Percentiles rank a stretch among this genome's conserved stretches.
Evolutionary conservation across 1,284 basidiomycete species (phyloP).

Genomic region (Meira nashicola): DNA sequence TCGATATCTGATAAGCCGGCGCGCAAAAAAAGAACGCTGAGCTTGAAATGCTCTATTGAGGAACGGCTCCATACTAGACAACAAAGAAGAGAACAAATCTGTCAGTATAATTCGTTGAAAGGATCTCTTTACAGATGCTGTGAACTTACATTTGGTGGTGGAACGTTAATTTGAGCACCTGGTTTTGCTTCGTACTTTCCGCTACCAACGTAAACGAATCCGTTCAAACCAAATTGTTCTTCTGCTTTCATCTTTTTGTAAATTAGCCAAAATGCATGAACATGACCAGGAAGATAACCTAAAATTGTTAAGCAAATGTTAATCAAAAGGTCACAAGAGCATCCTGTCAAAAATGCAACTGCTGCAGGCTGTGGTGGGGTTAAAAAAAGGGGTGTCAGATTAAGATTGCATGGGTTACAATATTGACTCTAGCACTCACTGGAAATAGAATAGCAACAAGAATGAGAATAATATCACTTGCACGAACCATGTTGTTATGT

Average conservation of each 20-base stretch:
- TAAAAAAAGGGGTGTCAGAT: background rate
- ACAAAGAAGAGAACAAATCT: background rate
- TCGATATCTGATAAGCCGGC: too few relatives aligned
- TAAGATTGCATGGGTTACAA: background rate
- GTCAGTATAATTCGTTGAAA: background rate
- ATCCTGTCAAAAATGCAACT: slow-evolving; percentile 11
- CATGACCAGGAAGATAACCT: slow-evolving; percentile 10
- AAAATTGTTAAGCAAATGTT: slow-evolving; percentile 10
- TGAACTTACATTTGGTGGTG: slow-evolving; percentile 13
- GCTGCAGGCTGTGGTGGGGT: slow-evolving; percentile 5
- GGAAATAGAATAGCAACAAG: slow-evolving; percentile 13
- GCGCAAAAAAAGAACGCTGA: too few relatives aligned
- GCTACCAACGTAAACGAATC: slow-evolving; percentile 6
- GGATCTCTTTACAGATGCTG: background rate
- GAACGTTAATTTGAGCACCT: slow-evolving; percentile 5
- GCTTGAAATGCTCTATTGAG: background rate
- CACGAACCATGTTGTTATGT: slow-evolving; percentile 8
- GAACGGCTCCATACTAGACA: background rate
- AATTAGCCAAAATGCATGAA: slow-evolving; percentile 6
- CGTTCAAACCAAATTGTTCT: slow-evolving; percentile 8
- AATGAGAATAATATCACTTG: slow-evolving; percentile 10
- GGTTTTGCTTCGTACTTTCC: slow-evolving; percentile 10
- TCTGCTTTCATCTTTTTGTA: slow-evolving; percentile 16
- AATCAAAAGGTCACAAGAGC: slow-evolving; percentile 14
- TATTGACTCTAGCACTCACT: background rate